Evolutionary conservation across 2,329 filamentous ascomycete species (phyloP).

Genomic region (Arachnomyces sp.): DNA sequence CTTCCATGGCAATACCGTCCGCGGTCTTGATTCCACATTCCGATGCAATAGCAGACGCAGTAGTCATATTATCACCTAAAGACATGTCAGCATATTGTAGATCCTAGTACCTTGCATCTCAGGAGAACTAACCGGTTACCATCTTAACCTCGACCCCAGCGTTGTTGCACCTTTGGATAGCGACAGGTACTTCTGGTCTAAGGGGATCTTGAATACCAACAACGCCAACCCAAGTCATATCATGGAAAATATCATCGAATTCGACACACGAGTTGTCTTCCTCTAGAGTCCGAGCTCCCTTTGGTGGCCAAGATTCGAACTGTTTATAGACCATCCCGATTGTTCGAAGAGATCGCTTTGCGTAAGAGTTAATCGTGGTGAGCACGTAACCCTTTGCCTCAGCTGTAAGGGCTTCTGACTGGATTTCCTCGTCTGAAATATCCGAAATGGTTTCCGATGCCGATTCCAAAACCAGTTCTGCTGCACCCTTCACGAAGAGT

Average conservation of each 20-base stretch:
- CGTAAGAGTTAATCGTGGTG: conserved; percentile 35
- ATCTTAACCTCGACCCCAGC: conserved; percentile 67
- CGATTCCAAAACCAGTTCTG: conserved; percentile 38
- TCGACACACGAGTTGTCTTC: conserved; percentile 57
- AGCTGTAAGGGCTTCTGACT: conserved; percentile 20
- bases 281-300: conserved; percentile 47
- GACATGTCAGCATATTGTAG: neutral
- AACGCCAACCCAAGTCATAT: conserved; percentile 66
- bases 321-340: conserved; percentile 69
- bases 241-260: conserved; percentile 61
- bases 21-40: conserved; percentile 62
- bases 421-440: conserved; percentile 16
- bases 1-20: conserved; percentile 60
- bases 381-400: conserved; percentile 21
- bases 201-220: conserved; percentile 71
- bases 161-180: conserved; percentile 58
- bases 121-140: conserved; percentile 48
- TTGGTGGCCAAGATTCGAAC: conserved; percentile 61
- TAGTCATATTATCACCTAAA: conserved; percentile 58
- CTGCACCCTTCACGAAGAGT: conserved; percentile 42
- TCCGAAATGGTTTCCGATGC: conserved; percentile 27
- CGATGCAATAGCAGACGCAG: conserved; percentile 63
- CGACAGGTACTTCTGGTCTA: conserved; percentile 58
- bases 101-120: neutral
- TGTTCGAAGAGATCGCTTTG: conserved; percentile 58